Evolutionary conservation across 2,329 filamentous ascomycete species (phyloP).

Genomic region (Rutstroemia sydowiana): DNA sequence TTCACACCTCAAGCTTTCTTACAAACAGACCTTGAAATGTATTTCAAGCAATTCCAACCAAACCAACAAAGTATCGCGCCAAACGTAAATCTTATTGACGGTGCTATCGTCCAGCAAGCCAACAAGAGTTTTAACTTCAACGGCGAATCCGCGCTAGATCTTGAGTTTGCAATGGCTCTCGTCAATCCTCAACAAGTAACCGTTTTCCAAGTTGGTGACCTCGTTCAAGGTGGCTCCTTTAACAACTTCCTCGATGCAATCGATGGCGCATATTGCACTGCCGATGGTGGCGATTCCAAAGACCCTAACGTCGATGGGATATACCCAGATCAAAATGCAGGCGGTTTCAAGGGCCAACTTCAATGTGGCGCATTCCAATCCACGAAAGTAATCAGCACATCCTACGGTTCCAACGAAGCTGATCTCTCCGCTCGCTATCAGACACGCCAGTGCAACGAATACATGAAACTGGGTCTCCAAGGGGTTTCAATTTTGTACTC

Average conservation of each 20-base stretch:
- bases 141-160: conserved; percentile 33
- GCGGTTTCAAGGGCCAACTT: conserved; percentile 34
- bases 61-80: conserved; percentile 36
- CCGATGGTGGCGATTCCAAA: conserved; percentile 34
- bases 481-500: conserved; percentile 40
- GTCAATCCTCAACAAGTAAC: conserved; percentile 44
- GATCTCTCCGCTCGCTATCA: conserved; percentile 42
- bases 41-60: conserved; percentile 39
- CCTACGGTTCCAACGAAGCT: conserved; percentile 47
- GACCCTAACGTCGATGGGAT: conserved; percentile 33
- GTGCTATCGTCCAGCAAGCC: conserved; percentile 30
- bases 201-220: conserved; percentile 41
- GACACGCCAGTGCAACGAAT: conserved; percentile 46
- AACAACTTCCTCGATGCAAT: conserved; percentile 34
- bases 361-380: conserved; percentile 39
- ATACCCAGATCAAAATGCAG: conserved; percentile 28
- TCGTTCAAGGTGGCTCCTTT: conserved; percentile 21
- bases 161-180: conserved; percentile 40
- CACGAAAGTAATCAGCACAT: conserved; percentile 48
- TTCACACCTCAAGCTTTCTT: conserved; percentile 47
- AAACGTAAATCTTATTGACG: conserved; percentile 29
- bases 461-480: conserved; percentile 48
- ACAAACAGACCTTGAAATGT: conserved; percentile 42
- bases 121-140: conserved; percentile 35
- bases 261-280: conserved; percentile 40